Conservation (phyloP, 2,329 filamentous ascomycete species). For the Epichloe uncinata region DNA sequence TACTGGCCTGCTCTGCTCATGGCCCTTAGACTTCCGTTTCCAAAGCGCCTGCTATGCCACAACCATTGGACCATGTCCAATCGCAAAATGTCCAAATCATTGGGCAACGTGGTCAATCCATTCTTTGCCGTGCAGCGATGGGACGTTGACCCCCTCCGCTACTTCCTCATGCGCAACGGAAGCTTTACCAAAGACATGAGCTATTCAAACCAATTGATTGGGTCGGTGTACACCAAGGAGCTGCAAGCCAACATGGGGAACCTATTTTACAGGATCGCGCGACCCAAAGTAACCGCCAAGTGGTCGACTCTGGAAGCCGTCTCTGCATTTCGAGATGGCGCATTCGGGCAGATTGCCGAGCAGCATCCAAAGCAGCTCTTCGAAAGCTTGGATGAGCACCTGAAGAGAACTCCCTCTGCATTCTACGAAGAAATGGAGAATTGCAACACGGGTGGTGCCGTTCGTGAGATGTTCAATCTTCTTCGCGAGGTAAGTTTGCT, state of each 20-base stretch:
- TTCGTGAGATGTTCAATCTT: constrained; percentile 49
- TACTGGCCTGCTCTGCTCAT: constrained; percentile 97
- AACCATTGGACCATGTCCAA: constrained; percentile 90
- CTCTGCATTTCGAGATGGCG: constrained; percentile 12
- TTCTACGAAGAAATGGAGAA: constrained; percentile 45
- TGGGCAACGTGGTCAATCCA: constrained; percentile 89
- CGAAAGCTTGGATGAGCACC: constrained; percentile 14
- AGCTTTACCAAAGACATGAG: constrained; percentile 65
- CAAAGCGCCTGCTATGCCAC: constrained; percentile 72
- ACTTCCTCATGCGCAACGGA: constrained; percentile 73
- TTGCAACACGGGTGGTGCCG: constrained; percentile 49
- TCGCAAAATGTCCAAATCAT: constrained; percentile 93
- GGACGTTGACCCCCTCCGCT: constrained; percentile 77
- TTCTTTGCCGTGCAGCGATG: constrained; percentile 84
- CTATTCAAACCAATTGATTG: constrained; percentile 70
- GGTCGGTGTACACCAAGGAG: constrained; percentile 64
- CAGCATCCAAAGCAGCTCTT: constrained; percentile 5
- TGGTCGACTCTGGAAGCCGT: constrained; percentile 57
- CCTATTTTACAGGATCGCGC: constrained; percentile 56
- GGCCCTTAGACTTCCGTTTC: constrained; percentile 67
- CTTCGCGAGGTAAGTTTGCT: constrained; percentile 40
- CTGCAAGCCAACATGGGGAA: constrained; percentile 73
- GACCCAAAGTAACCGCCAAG: constrained; percentile 34
- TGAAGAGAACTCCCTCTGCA: constrained; percentile 9
- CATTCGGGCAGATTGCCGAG: constrained; percentile 9